These are phyloP conservation scores for Scedosporium minutisporum DNA, from an alignment of 2,329 filamentous ascomycete species.

Conservation along the genomic window DNA sequence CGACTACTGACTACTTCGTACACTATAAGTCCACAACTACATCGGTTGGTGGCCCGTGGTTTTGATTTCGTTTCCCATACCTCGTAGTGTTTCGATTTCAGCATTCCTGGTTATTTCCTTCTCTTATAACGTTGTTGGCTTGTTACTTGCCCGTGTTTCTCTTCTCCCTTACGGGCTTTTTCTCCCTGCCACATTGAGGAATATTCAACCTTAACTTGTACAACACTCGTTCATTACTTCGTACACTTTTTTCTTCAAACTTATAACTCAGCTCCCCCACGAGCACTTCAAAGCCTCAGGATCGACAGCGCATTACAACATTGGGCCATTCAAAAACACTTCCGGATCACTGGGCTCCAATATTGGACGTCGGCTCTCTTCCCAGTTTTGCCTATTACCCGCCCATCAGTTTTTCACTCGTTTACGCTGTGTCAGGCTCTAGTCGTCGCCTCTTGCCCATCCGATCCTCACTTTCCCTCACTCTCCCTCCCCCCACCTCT, in stretches of 20 bases:
- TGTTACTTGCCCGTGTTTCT: background rate
- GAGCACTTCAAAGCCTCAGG: background rate
- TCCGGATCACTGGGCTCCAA: background rate
- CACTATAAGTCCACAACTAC: background rate
- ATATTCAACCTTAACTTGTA: background rate
- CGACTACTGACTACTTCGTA: background rate
- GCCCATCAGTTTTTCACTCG: background rate
- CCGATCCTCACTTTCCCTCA: background rate
- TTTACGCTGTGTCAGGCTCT: background rate
- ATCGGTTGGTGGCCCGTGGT: background rate
- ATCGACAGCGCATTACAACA: background rate
- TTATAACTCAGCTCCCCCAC: background rate
- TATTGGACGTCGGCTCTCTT: background rate
- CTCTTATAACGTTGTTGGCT: background rate
- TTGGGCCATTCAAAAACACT: background rate
- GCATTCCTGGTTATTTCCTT: background rate
- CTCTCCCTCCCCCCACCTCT: background rate
- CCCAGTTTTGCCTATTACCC: background rate
- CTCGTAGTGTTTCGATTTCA: background rate
- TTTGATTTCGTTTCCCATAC: background rate
- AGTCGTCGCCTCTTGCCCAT: background rate
- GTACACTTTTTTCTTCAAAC: background rate
- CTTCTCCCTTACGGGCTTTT: background rate
- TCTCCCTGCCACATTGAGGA: background rate
- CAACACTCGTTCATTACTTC: background rate